Evolutionary conservation across 2,329 filamentous ascomycete genomes (phyloP).

Genomic region (Apiospora phragmitis): DNA sequence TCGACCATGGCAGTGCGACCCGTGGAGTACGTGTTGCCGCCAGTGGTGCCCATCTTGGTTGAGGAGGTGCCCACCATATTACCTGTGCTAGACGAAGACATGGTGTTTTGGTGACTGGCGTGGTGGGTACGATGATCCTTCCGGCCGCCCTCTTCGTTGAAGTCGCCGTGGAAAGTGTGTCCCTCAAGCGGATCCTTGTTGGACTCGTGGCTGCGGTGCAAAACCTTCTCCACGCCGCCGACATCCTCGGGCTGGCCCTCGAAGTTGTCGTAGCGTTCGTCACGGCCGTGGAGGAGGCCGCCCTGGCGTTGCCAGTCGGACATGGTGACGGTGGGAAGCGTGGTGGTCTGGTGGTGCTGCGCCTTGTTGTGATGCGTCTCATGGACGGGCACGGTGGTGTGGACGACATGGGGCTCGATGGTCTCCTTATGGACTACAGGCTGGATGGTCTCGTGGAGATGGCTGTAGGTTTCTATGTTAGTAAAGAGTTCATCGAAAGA

Average conservation of each 20-base stretch:
- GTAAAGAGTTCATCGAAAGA: background rate
- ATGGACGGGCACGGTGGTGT: conserved; percentile 72
- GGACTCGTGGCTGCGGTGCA: conserved; percentile 13
- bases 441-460: conserved; percentile 69
- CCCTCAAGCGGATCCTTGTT: conserved; percentile 19
- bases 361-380: conserved; percentile 69
- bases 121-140: background rate
- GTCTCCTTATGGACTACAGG: conserved; percentile 71
- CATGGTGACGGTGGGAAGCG: conserved; percentile 64
- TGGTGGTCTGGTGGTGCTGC: conserved; percentile 64
- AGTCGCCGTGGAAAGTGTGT: conserved; percentile 10
- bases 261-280: conserved; percentile 58
- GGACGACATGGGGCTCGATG: conserved; percentile 66
- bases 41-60: background rate
- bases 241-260: conserved; percentile 60
- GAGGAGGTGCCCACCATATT: no score
- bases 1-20: background rate
- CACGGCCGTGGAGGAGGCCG: conserved; percentile 49
- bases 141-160: background rate
- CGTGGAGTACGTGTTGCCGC: background rate
- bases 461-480: conserved; percentile 16
- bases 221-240: conserved; percentile 30
- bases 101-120: background rate
- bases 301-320: conserved; percentile 60
- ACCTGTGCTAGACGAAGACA: background rate